These are phyloP conservation scores for Candida incommunis DNA, from an alignment of 805 yeast genomes.

Conservation along the genomic window DNA sequence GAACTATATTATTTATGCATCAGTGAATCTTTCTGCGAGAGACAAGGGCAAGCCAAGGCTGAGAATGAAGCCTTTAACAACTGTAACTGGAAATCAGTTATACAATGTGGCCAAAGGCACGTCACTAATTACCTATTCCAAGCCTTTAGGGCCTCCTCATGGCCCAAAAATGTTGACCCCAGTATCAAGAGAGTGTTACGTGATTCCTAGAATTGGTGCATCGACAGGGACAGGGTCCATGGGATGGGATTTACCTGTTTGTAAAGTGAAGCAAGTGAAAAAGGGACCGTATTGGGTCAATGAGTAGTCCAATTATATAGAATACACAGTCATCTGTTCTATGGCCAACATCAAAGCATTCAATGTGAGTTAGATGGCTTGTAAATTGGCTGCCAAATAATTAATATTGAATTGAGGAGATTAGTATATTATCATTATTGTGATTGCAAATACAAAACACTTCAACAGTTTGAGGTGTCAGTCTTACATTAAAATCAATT, in stretches of 20 bases:
- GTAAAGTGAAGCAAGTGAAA: slow-evolving; percentile 61
- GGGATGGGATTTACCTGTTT: slow-evolving; percentile 84
- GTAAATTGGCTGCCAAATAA: neutral
- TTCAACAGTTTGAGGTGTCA: no score
- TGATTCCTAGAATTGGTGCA: slow-evolving; percentile 82
- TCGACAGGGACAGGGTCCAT: slow-evolving; percentile 67
- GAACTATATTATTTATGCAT: slow-evolving; percentile 57
- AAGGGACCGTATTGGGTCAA: slow-evolving; percentile 51
- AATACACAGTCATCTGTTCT: neutral
- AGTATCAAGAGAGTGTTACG: slow-evolving; percentile 72
- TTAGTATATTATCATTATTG: neutral
- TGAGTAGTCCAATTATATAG: neutral
- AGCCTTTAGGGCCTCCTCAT: slow-evolving; percentile 83
- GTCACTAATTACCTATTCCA: slow-evolving; percentile 67
- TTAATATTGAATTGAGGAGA: neutral
- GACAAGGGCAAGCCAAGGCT: slow-evolving; percentile 31
- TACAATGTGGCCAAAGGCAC: slow-evolving; percentile 65
- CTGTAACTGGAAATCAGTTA: slow-evolving; percentile 58
- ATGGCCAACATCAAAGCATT: neutral
- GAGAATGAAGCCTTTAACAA: slow-evolving; percentile 65
- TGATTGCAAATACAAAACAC: no score
- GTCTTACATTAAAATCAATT: neutral
- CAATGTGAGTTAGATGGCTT: neutral
- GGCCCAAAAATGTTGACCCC: slow-evolving; percentile 59
- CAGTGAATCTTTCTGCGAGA: slow-evolving; percentile 44